phyloP scores from a whole-genome alignment of 2,329 filamentous ascomycete species.

The Trichoderma sp. region DNA sequence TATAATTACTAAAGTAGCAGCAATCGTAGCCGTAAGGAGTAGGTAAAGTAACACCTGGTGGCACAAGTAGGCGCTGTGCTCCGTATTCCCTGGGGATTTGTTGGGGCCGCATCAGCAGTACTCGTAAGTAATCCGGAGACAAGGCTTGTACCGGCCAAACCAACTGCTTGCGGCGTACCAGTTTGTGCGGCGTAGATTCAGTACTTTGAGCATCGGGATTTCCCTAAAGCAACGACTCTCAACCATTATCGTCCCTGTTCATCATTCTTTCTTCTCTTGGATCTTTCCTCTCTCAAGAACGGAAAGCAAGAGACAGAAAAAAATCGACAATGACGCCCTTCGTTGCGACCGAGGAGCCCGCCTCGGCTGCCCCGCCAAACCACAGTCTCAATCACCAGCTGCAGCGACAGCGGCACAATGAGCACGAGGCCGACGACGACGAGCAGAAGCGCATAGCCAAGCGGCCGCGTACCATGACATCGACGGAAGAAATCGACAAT shows the following conservation, averaged over 20 bases:
- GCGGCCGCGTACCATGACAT: conserved; percentile 40
- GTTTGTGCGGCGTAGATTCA: conserved; percentile 23
- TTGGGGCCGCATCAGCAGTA: background rate
- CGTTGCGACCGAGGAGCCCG: conserved; percentile 14
- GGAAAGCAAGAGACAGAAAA: background rate
- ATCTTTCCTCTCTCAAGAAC: background rate
- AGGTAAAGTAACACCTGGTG: background rate
- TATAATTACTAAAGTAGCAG: background rate
- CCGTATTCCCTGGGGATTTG: background rate
- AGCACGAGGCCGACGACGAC: conserved; percentile 9
- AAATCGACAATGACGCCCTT: conserved; percentile 16
- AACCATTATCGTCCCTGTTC: background rate
- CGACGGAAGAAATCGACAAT: conserved; percentile 58
- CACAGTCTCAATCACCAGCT: background rate
- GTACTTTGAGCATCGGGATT: conserved; percentile 16
- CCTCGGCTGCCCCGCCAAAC: conserved; percentile 18
- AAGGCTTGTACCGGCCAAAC: background rate
- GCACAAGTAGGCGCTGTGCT: background rate
- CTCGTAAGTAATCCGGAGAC: background rate
- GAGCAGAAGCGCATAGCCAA: conserved; percentile 3
- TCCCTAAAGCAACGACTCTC: background rate
- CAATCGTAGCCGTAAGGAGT: background rate
- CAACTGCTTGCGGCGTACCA: conserved; percentile 20
- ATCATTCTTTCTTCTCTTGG: background rate
- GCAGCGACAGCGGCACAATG: background rate